These are phyloP conservation scores for Pseudogymnoascus sp. DNA, from an alignment of 2,329 filamentous ascomycete species.

Conservation along the genomic window DNA sequence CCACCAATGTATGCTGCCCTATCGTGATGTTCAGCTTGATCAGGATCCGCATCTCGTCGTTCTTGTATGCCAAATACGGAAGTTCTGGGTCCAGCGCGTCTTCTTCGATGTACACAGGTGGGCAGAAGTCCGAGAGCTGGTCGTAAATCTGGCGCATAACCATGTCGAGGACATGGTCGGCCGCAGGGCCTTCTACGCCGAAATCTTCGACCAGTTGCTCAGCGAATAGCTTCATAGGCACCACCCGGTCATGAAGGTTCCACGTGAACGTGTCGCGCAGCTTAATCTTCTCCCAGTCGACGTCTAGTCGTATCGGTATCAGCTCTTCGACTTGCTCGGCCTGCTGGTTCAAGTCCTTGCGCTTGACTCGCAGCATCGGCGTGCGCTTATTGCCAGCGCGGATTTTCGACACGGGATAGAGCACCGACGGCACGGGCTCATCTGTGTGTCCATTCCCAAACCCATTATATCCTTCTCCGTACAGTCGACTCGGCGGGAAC, in stretches of 20 bases:
- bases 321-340: slow-evolving; percentile 87
- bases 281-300: slow-evolving; percentile 92
- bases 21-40: slow-evolving; percentile 98
- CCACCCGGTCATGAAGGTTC: slow-evolving; percentile 88
- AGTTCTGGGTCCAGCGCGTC: slow-evolving; percentile 82
- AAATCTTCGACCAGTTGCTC: slow-evolving; percentile 88
- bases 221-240: slow-evolving; percentile 73
- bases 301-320: slow-evolving; percentile 82
- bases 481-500: slow-evolving; percentile 50
- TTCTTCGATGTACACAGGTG: slow-evolving; percentile 81
- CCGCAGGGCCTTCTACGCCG: slow-evolving; percentile 63
- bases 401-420: slow-evolving; percentile 72
- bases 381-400: slow-evolving; percentile 70
- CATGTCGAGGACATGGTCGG: slow-evolving; percentile 53
- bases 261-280: slow-evolving; percentile 96
- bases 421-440: slow-evolving; percentile 51
- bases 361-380: slow-evolving; percentile 60
- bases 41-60: slow-evolving; percentile 95
- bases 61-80: slow-evolving; percentile 91
- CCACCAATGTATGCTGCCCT: slow-evolving; percentile 83
- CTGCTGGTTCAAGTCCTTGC: slow-evolving; percentile 75
- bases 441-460: slow-evolving; percentile 85
- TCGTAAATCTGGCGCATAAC: slow-evolving; percentile 67
- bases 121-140: slow-evolving; percentile 87
- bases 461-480: slow-evolving; percentile 71